These are phyloP conservation scores for Phytophthora agathidicida DNA, from an alignment of 352 stramenopile species.

Conservation along the genomic window DNA sequence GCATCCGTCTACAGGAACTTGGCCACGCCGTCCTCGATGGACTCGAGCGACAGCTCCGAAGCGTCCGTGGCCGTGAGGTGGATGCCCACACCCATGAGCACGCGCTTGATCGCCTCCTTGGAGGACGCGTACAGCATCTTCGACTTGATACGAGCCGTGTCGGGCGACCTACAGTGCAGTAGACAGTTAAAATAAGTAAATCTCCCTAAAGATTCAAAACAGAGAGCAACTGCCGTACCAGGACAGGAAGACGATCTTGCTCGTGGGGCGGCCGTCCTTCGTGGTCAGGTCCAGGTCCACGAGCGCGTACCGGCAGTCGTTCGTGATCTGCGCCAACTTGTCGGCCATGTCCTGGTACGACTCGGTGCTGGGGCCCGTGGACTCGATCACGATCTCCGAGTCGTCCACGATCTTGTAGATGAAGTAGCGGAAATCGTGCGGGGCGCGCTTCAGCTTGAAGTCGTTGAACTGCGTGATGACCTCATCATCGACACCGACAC, in stretches of 20 bases:
- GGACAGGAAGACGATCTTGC: constrained; percentile 93
- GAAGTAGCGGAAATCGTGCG: constrained; percentile 95
- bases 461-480: constrained; percentile 94
- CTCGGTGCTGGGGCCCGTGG: constrained; percentile 72
- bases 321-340: constrained; percentile 73
- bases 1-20: constrained; percentile 88
- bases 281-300: constrained; percentile 91
- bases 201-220: too few species aligned
- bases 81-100: constrained; percentile 95
- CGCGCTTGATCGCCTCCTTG: constrained; percentile 95
- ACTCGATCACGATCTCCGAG: constrained; percentile 94
- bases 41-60: constrained; percentile 86
- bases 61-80: constrained; percentile 94
- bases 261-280: constrained; percentile 88
- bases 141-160: constrained; percentile 91
- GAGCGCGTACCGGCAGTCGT: constrained; percentile 89
- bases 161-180: constrained; percentile 75
- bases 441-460: constrained; percentile 95
- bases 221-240: constrained; percentile 58
- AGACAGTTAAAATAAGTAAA: too few species aligned
- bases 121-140: constrained; percentile 97
- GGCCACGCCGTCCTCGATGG: constrained; percentile 79
- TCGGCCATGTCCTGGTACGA: constrained; percentile 90
- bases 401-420: constrained; percentile 96
- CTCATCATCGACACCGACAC: constrained; percentile 93